phyloP scores from a whole-genome alignment of 2,329 filamentous ascomycete genomes.

The Blastomyces parvus region DNA sequence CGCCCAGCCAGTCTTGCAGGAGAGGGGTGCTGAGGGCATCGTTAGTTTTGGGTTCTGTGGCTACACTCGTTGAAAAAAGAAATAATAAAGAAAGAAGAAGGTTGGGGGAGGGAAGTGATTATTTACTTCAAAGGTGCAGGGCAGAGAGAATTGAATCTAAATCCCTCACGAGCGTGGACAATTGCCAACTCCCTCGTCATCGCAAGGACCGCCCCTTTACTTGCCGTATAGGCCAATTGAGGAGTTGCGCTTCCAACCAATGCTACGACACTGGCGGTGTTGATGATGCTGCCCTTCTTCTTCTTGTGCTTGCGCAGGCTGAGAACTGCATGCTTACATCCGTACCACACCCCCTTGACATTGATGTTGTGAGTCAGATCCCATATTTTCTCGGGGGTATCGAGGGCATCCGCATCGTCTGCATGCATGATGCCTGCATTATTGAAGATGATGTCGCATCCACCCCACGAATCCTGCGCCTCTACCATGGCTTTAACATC shows the following conservation, averaged over 20 bases:
- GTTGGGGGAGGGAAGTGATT: too few species aligned
- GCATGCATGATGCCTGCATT: slow-evolving; percentile 96
- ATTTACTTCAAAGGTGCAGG: slow-evolving; percentile 72
- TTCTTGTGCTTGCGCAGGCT: slow-evolving; percentile 72
- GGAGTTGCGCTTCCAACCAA: slow-evolving; percentile 79
- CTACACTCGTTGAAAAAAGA: not conserved
- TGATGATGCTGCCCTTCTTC: slow-evolving; percentile 73
- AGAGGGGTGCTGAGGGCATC: slow-evolving; percentile 56
- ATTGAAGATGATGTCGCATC: slow-evolving; percentile 89
- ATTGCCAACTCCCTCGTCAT: slow-evolving; percentile 85
- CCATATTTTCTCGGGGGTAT: slow-evolving; percentile 86
- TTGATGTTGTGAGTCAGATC: slow-evolving; percentile 90
- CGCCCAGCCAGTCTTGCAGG: slow-evolving; percentile 86
- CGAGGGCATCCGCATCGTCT: slow-evolving; percentile 66
- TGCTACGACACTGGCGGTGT: slow-evolving; percentile 82
- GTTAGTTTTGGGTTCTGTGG: not conserved
- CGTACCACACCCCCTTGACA: slow-evolving; percentile 97
- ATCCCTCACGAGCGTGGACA: slow-evolving; percentile 81
- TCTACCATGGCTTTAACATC: slow-evolving; percentile 68
- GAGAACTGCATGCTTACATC: slow-evolving; percentile 81
- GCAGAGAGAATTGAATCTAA: slow-evolving; percentile 82
- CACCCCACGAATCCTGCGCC: slow-evolving; percentile 71
- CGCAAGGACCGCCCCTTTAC: slow-evolving; percentile 84
- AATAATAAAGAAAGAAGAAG: not conserved
- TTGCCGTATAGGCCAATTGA: slow-evolving; percentile 85